Evolutionary conservation across 2,329 filamentous ascomycete genomes (phyloP), one percentile per base, ranked within the genome.

Genomic region (Cercospora sp.): DNA sequence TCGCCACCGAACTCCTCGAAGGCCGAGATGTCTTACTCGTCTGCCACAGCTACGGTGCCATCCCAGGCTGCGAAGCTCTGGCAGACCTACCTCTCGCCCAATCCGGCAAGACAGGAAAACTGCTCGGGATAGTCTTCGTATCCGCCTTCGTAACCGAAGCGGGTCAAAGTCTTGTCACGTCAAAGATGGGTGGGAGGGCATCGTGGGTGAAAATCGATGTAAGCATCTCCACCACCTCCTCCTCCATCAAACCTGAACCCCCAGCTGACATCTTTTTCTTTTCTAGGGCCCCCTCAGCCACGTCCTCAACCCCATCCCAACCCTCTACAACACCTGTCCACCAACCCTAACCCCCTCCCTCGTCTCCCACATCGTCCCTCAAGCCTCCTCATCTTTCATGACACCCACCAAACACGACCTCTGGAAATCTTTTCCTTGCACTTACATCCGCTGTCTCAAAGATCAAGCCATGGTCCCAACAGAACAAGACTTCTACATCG

Each of bases 91-190:
- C 66, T 5, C 40, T 61, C 24, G 9, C 65, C 26, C 61, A 53
- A 18, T 16, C 61, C 24, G 62, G 57, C 18, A 21, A 21, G 16
- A 24, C 21, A 3, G 70, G 70, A 3, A 65, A 57, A 26, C 58
- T 73, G n/a, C 57, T 70, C 3, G 67, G 68, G 2, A 70, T 72
- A 5, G 69, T 73, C 57, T 73, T 71, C 61, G 67, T 73, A 9
- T 69, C 72, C 10, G 71, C 72, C 1, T 72, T 73, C 49, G 67
- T 73, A 1, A 66, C 66, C 18, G 70, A 72, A 58, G 63, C 61
- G 37, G 69, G 66, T 8, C 68, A 70, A 34, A 64, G 51, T 26
- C 65, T 72, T 2, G 59, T 72, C 9, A 65, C 69, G 1, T 66
- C 66, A 26, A 67, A 70, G 49, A 55, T 68, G 49, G 66, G 58